Percentiles rank a stretch among this genome's conserved stretches.
These are phyloP conservation scores for Vachellia pachyceras DNA, from an alignment of 306 rosid species.

Conservation along the genomic window DNA sequence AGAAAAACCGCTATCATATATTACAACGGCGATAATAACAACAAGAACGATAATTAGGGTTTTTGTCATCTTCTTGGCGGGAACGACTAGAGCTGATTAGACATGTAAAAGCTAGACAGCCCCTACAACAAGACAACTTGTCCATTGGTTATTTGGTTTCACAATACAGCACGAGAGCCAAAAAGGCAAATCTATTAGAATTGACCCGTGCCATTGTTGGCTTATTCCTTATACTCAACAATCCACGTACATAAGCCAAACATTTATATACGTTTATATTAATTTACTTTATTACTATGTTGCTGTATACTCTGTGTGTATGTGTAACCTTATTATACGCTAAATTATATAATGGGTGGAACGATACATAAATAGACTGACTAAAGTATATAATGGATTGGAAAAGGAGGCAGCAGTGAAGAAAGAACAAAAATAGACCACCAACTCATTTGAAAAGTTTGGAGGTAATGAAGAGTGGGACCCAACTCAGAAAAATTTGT, in stretches of 20 bases:
- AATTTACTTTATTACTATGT: not conserved
- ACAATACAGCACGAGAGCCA: slow-evolving; percentile 24
- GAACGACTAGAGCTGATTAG: slow-evolving; percentile 9
- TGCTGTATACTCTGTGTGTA: not conserved
- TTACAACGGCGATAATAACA: no score
- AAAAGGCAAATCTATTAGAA: slow-evolving; percentile 41
- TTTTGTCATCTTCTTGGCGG: slow-evolving; percentile 32
- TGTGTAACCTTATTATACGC: slow-evolving; percentile 8
- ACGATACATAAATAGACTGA: not conserved
- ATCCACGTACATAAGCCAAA: no score
- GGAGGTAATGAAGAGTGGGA: slow-evolving; percentile 60
- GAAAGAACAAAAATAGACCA: slow-evolving; percentile 53
- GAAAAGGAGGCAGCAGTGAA: slow-evolving; percentile 10
- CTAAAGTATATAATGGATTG: slow-evolving; percentile 16
- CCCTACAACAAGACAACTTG: slow-evolving; percentile 32
- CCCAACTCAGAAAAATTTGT: slow-evolving; percentile 48
- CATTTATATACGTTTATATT: no score
- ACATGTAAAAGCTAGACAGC: slow-evolving; percentile 12
- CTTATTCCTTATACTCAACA: slow-evolving; percentile 29
- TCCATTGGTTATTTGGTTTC: slow-evolving; percentile 16
- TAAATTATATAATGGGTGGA: slow-evolving; percentile 11
- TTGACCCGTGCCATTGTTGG: not conserved
- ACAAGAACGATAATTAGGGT: slow-evolving; percentile 16
- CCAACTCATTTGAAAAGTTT: slow-evolving; percentile 68
- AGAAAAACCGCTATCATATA: slow-evolving; percentile 27